Conservation (phyloP, 2,329 filamentous ascomycete genomes). For the Chalaropsis ovoidea region DNA sequence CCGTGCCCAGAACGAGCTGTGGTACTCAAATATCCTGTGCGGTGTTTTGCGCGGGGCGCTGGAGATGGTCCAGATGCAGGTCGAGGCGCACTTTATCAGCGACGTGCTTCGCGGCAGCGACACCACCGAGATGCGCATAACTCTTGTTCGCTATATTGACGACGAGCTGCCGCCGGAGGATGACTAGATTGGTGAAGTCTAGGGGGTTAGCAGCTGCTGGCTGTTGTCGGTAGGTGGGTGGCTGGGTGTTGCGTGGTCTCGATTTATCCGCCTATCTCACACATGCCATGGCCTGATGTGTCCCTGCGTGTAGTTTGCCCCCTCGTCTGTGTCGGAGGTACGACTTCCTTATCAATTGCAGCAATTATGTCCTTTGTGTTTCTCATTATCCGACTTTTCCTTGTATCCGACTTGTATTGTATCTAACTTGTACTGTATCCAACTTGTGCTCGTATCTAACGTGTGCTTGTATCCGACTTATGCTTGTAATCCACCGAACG, state of each 20-base stretch:
- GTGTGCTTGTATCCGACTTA: no score
- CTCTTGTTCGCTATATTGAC: constrained; percentile 85
- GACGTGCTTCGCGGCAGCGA: constrained; percentile 89
- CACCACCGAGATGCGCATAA: constrained; percentile 92
- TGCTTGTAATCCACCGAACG: neutral
- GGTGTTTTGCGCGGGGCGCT: constrained; percentile 82
- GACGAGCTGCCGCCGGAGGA: constrained; percentile 96
- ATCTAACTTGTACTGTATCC: no score
- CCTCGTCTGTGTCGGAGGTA: no score
- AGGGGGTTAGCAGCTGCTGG: neutral
- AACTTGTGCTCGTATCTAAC: no score
- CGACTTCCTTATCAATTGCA: no score
- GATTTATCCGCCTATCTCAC: no score
- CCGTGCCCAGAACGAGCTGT: constrained; percentile 87
- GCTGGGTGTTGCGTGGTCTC: neutral
- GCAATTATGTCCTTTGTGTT: no score
- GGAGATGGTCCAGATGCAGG: constrained; percentile 99
- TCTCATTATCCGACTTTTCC: neutral
- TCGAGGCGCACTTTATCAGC: constrained; percentile 91
- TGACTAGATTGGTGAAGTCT: constrained; percentile 47
- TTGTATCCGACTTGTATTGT: no score
- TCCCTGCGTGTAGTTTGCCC: no score
- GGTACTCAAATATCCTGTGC: constrained; percentile 97
- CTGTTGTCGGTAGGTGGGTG: no score
- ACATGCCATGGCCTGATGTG: no score